phyloP scores from a whole-genome alignment of 495 filamentous ascomycete species.

The Elaphomyces granulatus region DNA sequence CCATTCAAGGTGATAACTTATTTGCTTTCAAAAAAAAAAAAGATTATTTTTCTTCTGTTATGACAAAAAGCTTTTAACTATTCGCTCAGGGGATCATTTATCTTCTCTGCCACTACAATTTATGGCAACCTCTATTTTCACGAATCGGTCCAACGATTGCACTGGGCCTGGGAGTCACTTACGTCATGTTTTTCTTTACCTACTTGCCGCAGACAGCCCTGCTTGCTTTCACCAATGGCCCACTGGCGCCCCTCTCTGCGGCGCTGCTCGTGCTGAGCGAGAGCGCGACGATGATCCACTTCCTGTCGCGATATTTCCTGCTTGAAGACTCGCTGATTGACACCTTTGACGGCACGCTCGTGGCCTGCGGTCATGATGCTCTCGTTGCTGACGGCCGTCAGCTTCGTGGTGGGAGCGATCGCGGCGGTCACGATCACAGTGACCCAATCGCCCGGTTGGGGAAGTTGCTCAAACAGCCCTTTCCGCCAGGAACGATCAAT shows the following conservation, averaged over 20 bases:
- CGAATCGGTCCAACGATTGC: conserved; percentile 52
- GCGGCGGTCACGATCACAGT: conserved; percentile 21
- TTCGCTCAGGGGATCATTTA: conserved; percentile 55
- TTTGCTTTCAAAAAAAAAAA: background rate
- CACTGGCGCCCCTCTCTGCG: conserved; percentile 58
- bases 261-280: conserved; percentile 68
- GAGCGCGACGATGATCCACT: conserved; percentile 59
- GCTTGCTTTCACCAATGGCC: conserved; percentile 65
- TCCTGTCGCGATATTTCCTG: conserved; percentile 61
- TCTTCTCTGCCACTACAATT: conserved; percentile 36
- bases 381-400: conserved; percentile 63
- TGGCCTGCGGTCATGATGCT: conserved; percentile 37
- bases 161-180: conserved; percentile 58
- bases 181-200: conserved; percentile 72
- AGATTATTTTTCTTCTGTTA: background rate
- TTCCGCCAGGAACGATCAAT: conserved; percentile 40
- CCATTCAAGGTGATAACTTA: conserved; percentile 52
- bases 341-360: conserved; percentile 75
- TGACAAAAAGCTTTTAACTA: background rate
- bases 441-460: conserved; percentile 59
- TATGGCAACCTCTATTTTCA: conserved; percentile 53
- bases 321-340: conserved; percentile 71
- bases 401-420: conserved; percentile 34
- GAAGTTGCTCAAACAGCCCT: conserved; percentile 53
- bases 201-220: conserved; percentile 83